Evolutionary conservation across 129 eudicot species (phyloP), one percentile per base, ranked within the genome.

Genomic region (Flaveria sonorensis): DNA sequence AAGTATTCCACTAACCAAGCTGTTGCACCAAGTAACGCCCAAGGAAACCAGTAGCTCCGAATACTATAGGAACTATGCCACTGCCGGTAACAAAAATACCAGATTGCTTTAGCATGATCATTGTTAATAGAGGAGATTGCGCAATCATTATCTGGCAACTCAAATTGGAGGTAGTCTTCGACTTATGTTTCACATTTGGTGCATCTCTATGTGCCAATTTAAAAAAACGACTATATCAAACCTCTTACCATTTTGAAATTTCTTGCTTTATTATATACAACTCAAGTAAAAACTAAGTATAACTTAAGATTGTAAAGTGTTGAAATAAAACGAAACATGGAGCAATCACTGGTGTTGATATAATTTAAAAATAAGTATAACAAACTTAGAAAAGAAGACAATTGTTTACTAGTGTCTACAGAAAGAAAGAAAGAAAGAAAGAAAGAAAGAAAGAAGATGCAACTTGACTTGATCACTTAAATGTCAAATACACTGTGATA

Each of bases 11-110:
- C 96, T 75, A 61, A 91, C 98, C 98, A 72, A 94, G 96, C 76
- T 91, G 93, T 80, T 91, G 98, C 82, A 94, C 98, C 77, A 94
- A 75, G 76, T 94, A 94, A 62, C 98, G 92, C 39, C 98, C 98
- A 47, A 94, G 96, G 82, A 94, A 94, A 62, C 98, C 98, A 53
- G 98, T 94, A 16, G 98, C 93, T 77, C 98, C 98, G 77, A 94
- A 94, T 30, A 94, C 98, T 24, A 97, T 79, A 65, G 98, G 93
- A 73, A 94, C 83, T 81, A 94, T 91, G 65, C 98, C 98, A 85
- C 98, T 94, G 93, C 74, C 74, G 76, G 60, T 11, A 52, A 64
- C 32, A 32, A 36, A 61, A 48, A 59, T 48, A 24, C 43, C 15
- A 79, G 66, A 71, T 48, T 42, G 8, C 53, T 76, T 68, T 16